Evolutionary conservation across 1,139 yeast genomes (phyloP), one percentile per base, ranked within the genome.

Genomic region (Arxiozyma heterogenica): DNA sequence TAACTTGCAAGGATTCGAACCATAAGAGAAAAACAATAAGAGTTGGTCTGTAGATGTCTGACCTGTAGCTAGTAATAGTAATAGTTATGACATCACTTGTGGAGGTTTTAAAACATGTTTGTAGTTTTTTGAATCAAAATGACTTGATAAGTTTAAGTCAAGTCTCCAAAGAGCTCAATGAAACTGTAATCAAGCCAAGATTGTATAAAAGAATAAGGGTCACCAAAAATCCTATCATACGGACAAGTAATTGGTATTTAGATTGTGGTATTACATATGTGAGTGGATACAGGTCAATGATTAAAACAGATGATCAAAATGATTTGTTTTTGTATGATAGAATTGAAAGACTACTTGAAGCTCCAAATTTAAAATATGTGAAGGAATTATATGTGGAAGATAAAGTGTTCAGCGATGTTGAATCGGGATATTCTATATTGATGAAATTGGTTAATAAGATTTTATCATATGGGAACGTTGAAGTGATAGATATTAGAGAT

Each of bases 271-370:
- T 54, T 43, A 66, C 73, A 0, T 69, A 64, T 54, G 43, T 73
- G 1, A 56, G 68, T 44, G 75, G 75, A 0, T 60, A 58, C 30
- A 55, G 64, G 25, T 55, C 64, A 0, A 23, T 63, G 5, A 53
- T 55, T 18, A 67, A 67, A 53, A 60, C 63, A 15, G 54, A 51
- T 0, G 72, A 71, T 47, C 71, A 71, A 53, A 69, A 69, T 54
- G 75, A 72, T 47, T 56, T 70, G 23, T 59, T 67, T 44, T 48
- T 72, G 1, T 66, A 67, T 48, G 66, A 70, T 51, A 68, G 66
- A 53, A 46, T 71, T 4, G 58, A 60, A n/a, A 53, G 63, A 18
- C 53, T 72, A n/a, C 38, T 60, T 21, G 62, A 63, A 20, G 52
- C 64, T 1, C 20, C 53, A 1, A 57, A 59, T 41, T 45, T 54